A percentile compares a stretch with the other conserved stretches of the same genome.
phyloP scores from a whole-genome alignment of 805 yeast genomes.

The Wickerhamiella azymoides region DNA sequence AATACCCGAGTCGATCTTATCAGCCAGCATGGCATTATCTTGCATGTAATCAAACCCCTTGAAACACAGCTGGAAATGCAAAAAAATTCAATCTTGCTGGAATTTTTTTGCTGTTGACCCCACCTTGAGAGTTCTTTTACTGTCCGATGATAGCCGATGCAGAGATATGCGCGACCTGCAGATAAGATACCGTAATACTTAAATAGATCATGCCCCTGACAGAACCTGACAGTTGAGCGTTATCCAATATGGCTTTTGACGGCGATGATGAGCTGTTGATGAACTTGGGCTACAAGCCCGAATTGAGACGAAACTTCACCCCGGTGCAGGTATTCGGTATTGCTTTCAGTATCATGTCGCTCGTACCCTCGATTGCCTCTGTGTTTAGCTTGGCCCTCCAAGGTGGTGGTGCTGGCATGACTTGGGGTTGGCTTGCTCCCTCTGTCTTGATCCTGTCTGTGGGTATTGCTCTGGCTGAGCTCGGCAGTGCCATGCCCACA shows the following conservation, averaged over 20 bases:
- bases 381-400: constrained; percentile 38
- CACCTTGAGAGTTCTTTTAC: too few relatives aligned
- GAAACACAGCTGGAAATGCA: too few relatives aligned
- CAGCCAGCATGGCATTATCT: not conserved
- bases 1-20: not conserved
- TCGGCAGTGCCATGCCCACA: constrained; percentile 59
- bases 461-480: constrained; percentile 50
- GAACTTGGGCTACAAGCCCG: constrained; percentile 60
- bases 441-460: constrained; percentile 40
- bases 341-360: constrained; percentile 60
- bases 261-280: constrained; percentile 23
- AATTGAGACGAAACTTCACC: constrained; percentile 45
- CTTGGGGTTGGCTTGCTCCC: constrained; percentile 65
- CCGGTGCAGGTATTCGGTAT: constrained; percentile 55
- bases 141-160: not conserved
- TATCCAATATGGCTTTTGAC: not conserved
- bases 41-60: not conserved
- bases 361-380: constrained; percentile 45
- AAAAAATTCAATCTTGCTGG: too few relatives aligned
- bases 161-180: not conserved
- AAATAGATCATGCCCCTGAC: not conserved
- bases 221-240: not conserved
- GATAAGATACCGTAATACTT: not conserved
- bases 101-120: too few relatives aligned
- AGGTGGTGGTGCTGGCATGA: constrained; percentile 50